These are phyloP conservation scores for Ogataea sp. DNA, from an alignment of 805 yeast species.

Conservation along the genomic window DNA sequence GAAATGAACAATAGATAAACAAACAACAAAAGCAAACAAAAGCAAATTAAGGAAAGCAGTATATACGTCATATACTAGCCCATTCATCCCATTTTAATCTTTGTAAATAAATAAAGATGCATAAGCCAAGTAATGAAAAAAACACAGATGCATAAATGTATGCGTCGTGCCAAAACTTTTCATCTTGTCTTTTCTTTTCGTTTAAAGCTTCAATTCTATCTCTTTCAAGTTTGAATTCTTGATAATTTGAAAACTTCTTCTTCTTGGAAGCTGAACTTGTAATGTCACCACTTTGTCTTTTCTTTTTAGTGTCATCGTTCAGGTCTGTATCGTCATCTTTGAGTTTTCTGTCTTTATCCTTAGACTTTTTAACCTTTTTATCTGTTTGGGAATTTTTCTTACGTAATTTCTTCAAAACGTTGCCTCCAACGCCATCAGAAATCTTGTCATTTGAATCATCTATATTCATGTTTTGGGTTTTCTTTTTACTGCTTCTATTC, in stretches of 20 bases:
- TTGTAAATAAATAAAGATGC: slow-evolving; percentile 21
- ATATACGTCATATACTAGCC: no score
- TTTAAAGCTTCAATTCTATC: background rate
- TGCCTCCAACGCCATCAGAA: background rate
- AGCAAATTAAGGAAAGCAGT: background rate
- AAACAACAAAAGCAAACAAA: background rate
- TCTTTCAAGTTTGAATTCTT: slow-evolving; percentile 1
- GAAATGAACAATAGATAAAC: background rate
- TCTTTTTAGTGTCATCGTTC: background rate
- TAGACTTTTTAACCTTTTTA: background rate
- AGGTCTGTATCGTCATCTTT: no score
- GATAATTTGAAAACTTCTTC: slow-evolving; percentile 2
- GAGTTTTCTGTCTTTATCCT: no score
- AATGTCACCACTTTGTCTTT: background rate
- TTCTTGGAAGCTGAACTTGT: background rate
- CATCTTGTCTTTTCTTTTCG: background rate
- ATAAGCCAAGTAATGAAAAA: slow-evolving; percentile 13
- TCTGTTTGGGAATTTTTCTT: background rate
- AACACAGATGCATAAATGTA: background rate
- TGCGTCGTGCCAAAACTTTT: background rate
- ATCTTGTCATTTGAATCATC: no score
- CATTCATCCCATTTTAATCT: slow-evolving; percentile 21
- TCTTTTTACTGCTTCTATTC: background rate
- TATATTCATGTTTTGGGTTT: no score
- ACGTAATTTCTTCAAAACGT: background rate